Base-by-base conservation (phyloP, 192 early-diverging fungal species). In the Coemansia sp. region DNA sequence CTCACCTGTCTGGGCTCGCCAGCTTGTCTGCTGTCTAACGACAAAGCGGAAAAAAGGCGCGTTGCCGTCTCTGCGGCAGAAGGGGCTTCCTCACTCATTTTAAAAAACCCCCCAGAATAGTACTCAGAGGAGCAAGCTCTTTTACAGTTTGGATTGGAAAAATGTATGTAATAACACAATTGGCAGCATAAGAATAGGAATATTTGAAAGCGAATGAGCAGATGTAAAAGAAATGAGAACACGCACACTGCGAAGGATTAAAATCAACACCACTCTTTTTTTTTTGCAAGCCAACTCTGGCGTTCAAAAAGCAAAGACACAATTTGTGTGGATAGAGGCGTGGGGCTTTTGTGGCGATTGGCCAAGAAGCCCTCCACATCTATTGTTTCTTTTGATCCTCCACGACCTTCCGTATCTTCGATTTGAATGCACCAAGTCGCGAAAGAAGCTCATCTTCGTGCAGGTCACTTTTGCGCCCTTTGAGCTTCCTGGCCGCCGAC, bases 381-480 rank as follows among this genome's bases (percentile, higher is more conserved):
- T 11, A 45, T 54, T 10, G 20, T 54, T 7, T 8, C 51, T 14
- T 32, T 25, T 45, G 44, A 12, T 51, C 37, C 10, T 75, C 70
- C 19, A 85, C 60, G 7, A 71, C 60, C 45, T 83, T 80, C 67
- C 91, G 90, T 14, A 82, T 82, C 59, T 73, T 76, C 41, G 63
- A 56, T 46, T 74, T 71, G 22, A 82, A 82, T 50, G 45, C 49
- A 39, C 59, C 64, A 13, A 82, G 61, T 0, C 74, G 70, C 2
- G 77, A 79, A 71, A 86, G 72, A 7, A 92, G 70, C 51, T 85
- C 82, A 4, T 79, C 79, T 42, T 89, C 74, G 16, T 79, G 67
- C 63, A 20, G 53, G 42, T 25, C 72, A 61, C 50, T 64, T 69
- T 54, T 81, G 49, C 12, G 61, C 22, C 50, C 75, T 65, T 70